A percentile compares a stretch with the other conserved stretches of the same genome.
phyloP scores from a whole-genome alignment of 148 eudicot species.

The Heliamphora exappendiculata region DNA sequence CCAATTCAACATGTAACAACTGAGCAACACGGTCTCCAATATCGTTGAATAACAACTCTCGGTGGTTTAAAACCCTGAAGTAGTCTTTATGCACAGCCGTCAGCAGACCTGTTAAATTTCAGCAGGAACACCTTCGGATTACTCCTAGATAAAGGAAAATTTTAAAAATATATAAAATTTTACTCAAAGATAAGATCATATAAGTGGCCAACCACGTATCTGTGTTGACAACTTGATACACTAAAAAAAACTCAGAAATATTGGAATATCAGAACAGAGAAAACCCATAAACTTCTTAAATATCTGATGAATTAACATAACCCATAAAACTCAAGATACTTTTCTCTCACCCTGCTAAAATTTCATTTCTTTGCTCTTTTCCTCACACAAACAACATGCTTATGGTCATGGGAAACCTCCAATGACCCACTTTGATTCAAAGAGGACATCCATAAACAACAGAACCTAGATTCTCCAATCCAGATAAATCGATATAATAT shows the following conservation, averaged over 20 bases:
- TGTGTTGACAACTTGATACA: neutral
- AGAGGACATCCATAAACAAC: neutral
- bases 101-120: conserved; percentile 54
- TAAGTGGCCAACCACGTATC: neutral
- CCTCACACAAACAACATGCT: too few relatives aligned
- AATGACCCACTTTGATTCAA: neutral
- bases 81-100: conserved; percentile 90
- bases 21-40: conserved; percentile 99
- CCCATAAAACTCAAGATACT: neutral
- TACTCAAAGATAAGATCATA: neutral
- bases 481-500: neutral
- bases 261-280: neutral
- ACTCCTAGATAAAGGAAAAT: neutral
- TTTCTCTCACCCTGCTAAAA: neutral
- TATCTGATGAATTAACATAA: too few relatives aligned
- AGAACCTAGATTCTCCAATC: neutral
- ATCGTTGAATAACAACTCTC: conserved; percentile 67
- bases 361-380: neutral
- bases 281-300: neutral
- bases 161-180: neutral
- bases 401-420: neutral
- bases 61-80: conserved; percentile 67
- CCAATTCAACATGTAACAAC: conserved; percentile 77
- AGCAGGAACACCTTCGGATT: conserved; percentile 7
- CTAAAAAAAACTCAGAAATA: neutral